Evolutionary conservation across 1,284 basidiomycete species (phyloP).

Genomic region (Mycena sp.): DNA sequence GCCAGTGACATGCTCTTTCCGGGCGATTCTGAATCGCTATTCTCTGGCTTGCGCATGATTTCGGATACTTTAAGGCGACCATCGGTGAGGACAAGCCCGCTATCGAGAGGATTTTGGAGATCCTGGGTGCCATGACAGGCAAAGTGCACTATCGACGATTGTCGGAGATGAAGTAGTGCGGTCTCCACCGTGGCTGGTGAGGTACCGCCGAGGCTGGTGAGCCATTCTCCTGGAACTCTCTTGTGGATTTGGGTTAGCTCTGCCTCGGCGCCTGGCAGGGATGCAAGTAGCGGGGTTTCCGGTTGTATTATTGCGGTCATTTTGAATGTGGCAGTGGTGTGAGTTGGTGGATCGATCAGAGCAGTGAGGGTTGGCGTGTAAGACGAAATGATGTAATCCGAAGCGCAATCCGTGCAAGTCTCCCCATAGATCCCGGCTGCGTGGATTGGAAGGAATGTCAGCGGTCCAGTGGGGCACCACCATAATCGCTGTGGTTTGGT

Average conservation of each 20-base stretch:
- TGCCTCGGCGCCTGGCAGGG: background rate
- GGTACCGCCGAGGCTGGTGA: background rate
- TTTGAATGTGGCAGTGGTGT: background rate
- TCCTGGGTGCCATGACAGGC: background rate
- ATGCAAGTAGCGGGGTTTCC: background rate
- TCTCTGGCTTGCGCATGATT: background rate
- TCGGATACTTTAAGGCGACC: background rate
- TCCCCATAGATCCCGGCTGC: conserved; percentile 31
- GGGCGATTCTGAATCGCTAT: too few relatives aligned
- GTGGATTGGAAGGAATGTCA: conserved; percentile 34
- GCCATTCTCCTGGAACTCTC: background rate
- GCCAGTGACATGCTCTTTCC: background rate
- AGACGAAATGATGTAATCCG: background rate
- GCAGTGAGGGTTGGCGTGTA: background rate
- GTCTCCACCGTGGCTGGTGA: background rate
- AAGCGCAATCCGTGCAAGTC: background rate
- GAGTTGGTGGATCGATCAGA: background rate
- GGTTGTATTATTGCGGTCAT: background rate
- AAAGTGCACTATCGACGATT: background rate
- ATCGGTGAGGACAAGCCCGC: background rate
- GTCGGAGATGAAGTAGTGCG: background rate
- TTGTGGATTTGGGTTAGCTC: background rate
- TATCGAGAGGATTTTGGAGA: background rate
- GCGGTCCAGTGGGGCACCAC: conserved; percentile 22
- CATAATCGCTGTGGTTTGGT: conserved; percentile 13